These are phyloP conservation scores for Aspergillus niger DNA, from an alignment of 2,329 filamentous ascomycete species.

Conservation along the genomic window DNA sequence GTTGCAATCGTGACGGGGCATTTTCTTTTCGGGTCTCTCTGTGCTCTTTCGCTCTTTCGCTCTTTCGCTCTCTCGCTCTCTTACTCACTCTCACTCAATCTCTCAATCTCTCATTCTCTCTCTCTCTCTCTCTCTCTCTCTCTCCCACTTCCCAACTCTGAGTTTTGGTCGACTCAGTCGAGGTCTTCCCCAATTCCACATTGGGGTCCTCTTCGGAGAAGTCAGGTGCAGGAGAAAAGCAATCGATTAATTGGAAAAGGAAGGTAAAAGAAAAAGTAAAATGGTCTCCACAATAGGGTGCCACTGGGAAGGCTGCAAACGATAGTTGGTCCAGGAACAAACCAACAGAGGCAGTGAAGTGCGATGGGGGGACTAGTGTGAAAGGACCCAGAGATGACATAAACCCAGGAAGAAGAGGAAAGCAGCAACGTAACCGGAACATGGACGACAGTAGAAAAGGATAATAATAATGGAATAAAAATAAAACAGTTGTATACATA, in stretches of 20 bases:
- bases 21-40: not conserved
- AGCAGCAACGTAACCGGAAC: not conserved
- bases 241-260: constrained; percentile 4
- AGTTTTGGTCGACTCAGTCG: not conserved
- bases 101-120: not conserved
- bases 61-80: not conserved
- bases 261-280: constrained; percentile 6
- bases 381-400: constrained; percentile 8
- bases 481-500: constrained; percentile 10
- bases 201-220: constrained; percentile 4
- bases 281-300: constrained; percentile 9
- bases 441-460: not conserved
- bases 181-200: not conserved
- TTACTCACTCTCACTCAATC: too few relatives aligned
- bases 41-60: not conserved
- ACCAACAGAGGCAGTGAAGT: constrained; percentile 9
- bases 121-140: not conserved
- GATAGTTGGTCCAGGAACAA: constrained; percentile 8
- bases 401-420: not conserved
- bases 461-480: not conserved
- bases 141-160: not conserved
- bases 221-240: constrained; percentile 7
- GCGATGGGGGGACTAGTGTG: constrained; percentile 1
- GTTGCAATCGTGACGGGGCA: constrained; percentile 11
- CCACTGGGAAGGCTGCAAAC: constrained; percentile 6